Base-by-base conservation (phyloP, 2,329 filamentous ascomycete species). In the Arthroderma uncinatum region DNA sequence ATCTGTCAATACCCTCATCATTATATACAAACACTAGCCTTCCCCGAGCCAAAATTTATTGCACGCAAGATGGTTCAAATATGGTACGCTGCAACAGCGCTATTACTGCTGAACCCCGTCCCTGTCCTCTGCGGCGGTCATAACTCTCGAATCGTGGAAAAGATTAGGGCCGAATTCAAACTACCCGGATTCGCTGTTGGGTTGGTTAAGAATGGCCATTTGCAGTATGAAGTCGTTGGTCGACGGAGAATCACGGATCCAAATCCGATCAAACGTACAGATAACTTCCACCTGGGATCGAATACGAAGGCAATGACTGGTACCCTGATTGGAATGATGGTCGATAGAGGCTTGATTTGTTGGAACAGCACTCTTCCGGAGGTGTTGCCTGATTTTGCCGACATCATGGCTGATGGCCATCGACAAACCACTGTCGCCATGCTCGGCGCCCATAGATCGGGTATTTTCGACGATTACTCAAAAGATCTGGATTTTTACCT, bases 251-350 rank as follows among this genome's bases (percentile, higher is more conserved):
- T 16, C 2, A 55, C 40, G 4, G 52, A 57, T 5, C 28, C 25
- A 6, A 52, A 23, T 12, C 30, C 53, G 10, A 25, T 57, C 34
- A n/a, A 55, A 25, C 16, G 16, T n/a, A 54, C 36, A 2, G 55
- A 59, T 36, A 50, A 37, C 12, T 57, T 59, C 36, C 58, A 59
- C 16, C 30, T 57, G 9, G 54, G 54, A 19, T 59, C 54, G 9
- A 54, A 54, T 25, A 54, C 58, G 21, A 57, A 57, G 28, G 54
- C 58, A 28, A 57, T 59, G 50, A 59, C 58, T n/a, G 54, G 25
- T 4, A 57, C 58, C 1, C 28, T 59, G 16, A 57, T 57, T 12
- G 58, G 55, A 12, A 54, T 59, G 28, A 42, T 59, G 21, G 52
- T 57, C 16, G 58, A 59, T 28, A 16, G 54, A 23, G 58, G 58